These are phyloP conservation scores for Oropetium thomaeum DNA, from an alignment of 176 grass and related monocot species.

Conservation along the genomic window DNA sequence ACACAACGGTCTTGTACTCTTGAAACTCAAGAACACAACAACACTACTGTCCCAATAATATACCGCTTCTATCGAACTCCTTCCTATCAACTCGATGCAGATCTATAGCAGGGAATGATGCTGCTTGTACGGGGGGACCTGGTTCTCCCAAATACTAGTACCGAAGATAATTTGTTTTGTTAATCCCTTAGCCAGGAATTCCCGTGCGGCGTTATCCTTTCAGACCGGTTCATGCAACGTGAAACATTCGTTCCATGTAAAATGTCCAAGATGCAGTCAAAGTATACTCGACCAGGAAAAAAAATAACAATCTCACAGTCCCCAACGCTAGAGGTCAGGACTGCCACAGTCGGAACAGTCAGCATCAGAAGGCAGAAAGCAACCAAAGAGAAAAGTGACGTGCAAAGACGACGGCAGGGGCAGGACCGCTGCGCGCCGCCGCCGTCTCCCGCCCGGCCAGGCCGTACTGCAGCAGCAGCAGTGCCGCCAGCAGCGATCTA, in stretches of 20 bases:
- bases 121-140: no score
- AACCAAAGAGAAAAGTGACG: background rate
- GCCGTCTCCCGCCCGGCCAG: constrained; percentile 4
- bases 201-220: background rate
- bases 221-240: background rate
- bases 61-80: no score
- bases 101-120: no score
- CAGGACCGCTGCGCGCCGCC: constrained; percentile 12
- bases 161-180: background rate
- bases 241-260: background rate
- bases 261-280: constrained; percentile 18
- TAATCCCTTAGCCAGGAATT: background rate
- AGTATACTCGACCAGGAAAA: background rate
- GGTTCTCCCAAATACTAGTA: no score
- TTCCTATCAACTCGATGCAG: no score
- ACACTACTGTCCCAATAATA: no score
- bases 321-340: background rate
- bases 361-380: constrained; percentile 18
- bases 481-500: background rate
- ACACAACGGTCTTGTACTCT: no score
- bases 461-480: background rate
- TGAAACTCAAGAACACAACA: no score
- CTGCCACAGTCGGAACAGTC: constrained; percentile 25
- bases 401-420: constrained; percentile 24
- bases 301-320: constrained; percentile 24